phyloP scores from a whole-genome alignment of 106 monocot species.

The Narthecium ossifragum region DNA sequence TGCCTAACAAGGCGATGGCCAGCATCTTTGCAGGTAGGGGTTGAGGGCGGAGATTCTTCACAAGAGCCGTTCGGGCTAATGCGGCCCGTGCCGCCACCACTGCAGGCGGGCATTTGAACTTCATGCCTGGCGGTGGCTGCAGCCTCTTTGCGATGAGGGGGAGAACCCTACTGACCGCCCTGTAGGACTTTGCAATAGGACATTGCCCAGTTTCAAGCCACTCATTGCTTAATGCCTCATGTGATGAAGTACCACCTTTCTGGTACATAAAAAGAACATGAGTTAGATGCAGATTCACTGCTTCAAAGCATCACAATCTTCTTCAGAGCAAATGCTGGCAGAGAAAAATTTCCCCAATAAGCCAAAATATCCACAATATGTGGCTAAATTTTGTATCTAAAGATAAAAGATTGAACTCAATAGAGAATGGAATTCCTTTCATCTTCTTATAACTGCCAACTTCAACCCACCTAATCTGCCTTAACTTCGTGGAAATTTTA shows the following conservation, averaged over 20 bases:
- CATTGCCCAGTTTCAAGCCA: conserved; percentile 86
- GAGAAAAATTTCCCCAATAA: too few species aligned
- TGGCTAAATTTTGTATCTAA: too few species aligned
- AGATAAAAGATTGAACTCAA: too few species aligned
- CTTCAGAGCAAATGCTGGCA: too few species aligned
- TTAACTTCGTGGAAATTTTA: too few species aligned
- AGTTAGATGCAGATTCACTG: too few species aligned
- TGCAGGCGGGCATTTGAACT: conserved; percentile 61
- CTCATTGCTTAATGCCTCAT: conserved; percentile 62
- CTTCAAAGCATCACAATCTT: too few species aligned
- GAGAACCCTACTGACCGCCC: conserved; percentile 64
- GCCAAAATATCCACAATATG: too few species aligned
- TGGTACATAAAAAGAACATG: conserved; percentile 7
- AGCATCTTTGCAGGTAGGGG: conserved; percentile 71
- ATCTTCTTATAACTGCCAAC: too few species aligned
- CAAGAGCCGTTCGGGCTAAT: conserved; percentile 60
- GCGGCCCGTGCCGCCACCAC: conserved; percentile 77
- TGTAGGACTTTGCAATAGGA: conserved; percentile 75
- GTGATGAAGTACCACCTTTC: conserved; percentile 38
- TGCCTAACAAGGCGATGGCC: conserved; percentile 59
- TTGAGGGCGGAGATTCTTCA: conserved; percentile 75
- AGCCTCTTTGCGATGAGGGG: conserved; percentile 73
- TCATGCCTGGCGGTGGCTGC: conserved; percentile 68
- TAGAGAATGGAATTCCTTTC: too few species aligned
- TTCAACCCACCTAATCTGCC: too few species aligned